Evolutionary conservation across 2,329 filamentous ascomycete species (phyloP).

Genomic region (Nectriaceae sp.): DNA sequence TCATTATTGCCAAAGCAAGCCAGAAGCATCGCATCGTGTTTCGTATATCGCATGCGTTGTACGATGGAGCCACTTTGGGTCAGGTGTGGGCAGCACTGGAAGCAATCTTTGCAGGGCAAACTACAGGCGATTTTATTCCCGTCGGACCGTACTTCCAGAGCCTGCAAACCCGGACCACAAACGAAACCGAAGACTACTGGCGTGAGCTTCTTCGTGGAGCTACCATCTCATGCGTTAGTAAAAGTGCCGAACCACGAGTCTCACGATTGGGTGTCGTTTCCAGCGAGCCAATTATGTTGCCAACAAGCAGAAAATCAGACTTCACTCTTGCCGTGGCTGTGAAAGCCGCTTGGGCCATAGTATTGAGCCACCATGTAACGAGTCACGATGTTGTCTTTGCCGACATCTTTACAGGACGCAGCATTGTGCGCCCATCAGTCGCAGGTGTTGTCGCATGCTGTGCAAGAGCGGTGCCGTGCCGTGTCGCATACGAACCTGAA

Average conservation of each 20-base stretch:
- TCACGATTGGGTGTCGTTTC: not conserved
- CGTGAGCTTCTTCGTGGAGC: not conserved
- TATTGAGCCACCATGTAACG: not conserved
- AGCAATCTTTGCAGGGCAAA: not conserved
- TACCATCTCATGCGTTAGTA: not conserved
- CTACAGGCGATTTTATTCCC: not conserved
- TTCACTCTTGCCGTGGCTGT: not conserved
- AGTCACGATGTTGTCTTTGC: not conserved
- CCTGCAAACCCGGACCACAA: not conserved
- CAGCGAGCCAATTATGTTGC: not conserved
- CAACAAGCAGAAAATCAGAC: not conserved
- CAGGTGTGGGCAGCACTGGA: not conserved
- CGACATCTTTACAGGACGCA: not conserved
- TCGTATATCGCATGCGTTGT: not conserved
- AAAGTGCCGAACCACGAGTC: not conserved
- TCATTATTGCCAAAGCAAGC: not conserved
- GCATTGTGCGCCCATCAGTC: not conserved
- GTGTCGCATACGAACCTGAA: conserved; percentile 1
- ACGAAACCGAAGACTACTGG: not conserved
- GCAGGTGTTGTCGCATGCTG: not conserved
- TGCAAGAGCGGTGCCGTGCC: not conserved
- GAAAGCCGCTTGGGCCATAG: not conserved
- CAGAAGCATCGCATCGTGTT: not conserved
- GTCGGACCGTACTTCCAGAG: not conserved
- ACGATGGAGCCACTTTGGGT: not conserved